These are phyloP conservation scores for Inga oerstediana DNA, from an alignment of 306 rosid species.

Conservation along the genomic window DNA sequence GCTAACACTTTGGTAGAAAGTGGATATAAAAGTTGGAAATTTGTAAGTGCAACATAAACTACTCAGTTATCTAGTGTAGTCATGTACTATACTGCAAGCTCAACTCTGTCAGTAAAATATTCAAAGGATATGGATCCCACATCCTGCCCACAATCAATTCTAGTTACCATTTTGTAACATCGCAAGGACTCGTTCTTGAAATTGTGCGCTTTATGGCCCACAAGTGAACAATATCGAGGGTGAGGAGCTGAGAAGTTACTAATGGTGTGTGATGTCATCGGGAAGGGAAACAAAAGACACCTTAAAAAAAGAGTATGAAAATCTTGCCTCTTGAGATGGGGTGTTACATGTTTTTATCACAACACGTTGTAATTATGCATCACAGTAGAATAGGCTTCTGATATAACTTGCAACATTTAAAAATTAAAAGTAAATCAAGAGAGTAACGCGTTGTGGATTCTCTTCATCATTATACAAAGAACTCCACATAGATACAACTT, in stretches of 20 bases:
- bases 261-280: too few species aligned
- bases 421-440: neutral
- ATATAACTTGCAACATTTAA: neutral
- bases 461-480: neutral
- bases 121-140: neutral
- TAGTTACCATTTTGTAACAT: too few species aligned
- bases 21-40: neutral
- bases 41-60: neutral
- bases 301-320: too few species aligned
- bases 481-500: neutral
- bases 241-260: too few species aligned
- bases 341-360: too few species aligned
- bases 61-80: neutral
- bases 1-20: neutral
- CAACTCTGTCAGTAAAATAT: neutral
- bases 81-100: neutral
- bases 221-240: too few species aligned
- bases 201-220: too few species aligned
- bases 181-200: too few species aligned
- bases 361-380: neutral
- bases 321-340: too few species aligned
- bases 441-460: neutral
- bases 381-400: neutral
- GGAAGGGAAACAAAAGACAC: too few species aligned
- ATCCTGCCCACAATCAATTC: neutral